These are phyloP conservation scores for Tetrapyrgos nigripes DNA, from an alignment of 1,284 basidiomycete species.

Conservation along the genomic window DNA sequence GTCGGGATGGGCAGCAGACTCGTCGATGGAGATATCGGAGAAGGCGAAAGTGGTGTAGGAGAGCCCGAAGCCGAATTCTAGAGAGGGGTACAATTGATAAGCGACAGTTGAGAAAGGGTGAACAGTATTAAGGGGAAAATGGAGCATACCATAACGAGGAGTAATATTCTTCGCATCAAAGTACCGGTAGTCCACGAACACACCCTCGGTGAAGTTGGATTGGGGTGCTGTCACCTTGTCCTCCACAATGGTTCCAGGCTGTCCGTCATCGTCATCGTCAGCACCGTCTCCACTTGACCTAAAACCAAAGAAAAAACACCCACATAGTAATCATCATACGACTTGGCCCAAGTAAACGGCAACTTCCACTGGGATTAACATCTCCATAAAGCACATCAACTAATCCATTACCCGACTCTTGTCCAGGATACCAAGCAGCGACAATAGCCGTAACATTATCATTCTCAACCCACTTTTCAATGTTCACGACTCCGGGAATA, in stretches of 20 bases:
- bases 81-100: not conserved
- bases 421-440: conserved; percentile 77
- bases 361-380: conserved; percentile 77
- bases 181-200: conserved; percentile 53
- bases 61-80: conserved; percentile 12
- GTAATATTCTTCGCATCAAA: conserved; percentile 13
- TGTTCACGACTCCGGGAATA: conserved; percentile 8
- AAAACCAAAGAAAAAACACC: not conserved
- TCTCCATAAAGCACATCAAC: conserved; percentile 77
- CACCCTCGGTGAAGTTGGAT: conserved; percentile 59
- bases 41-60: conserved; percentile 11
- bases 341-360: conserved; percentile 69
- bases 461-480: conserved; percentile 13
- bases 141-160: conserved; percentile 16
- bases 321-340: conserved; percentile 56
- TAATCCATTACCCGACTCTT: conserved; percentile 77
- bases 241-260: conserved; percentile 4
- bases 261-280: not conserved
- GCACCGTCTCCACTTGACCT: not conserved
- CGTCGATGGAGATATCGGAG: conserved; percentile 3
- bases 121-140: too few relatives aligned
- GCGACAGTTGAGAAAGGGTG: not conserved
- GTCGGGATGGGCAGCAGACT: not conserved
- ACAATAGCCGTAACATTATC: conserved; percentile 51
- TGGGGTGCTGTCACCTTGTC: conserved; percentile 15